Conservation (phyloP, 257 asterid species). For the Jacaranda copaia region DNA sequence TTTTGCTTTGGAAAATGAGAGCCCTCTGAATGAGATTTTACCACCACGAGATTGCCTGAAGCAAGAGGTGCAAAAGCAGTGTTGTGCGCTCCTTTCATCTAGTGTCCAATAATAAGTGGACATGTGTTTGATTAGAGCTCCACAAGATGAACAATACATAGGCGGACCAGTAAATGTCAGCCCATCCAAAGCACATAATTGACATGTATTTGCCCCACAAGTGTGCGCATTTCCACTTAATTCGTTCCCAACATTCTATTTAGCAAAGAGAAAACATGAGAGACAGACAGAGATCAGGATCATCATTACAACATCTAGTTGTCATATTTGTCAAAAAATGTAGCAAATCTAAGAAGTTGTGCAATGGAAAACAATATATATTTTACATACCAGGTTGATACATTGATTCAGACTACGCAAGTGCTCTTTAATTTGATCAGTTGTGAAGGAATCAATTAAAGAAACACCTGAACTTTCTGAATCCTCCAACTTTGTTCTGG, state of each 20-base stretch:
- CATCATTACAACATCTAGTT: constrained; percentile 15
- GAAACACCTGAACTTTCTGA: constrained; percentile 56
- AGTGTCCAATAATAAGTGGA: constrained; percentile 48
- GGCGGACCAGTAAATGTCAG: constrained; percentile 54
- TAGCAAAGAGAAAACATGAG: constrained; percentile 20
- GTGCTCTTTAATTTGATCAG: constrained; percentile 66
- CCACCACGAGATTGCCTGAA: constrained; percentile 52
- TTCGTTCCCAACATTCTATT: constrained; percentile 34
- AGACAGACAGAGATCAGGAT: too few species aligned
- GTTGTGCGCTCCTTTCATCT: constrained; percentile 44
- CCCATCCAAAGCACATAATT: constrained; percentile 51
- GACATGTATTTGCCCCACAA: constrained; percentile 56
- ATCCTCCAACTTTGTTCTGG: constrained; percentile 39
- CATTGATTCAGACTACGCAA: constrained; percentile 54
- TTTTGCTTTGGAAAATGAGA: constrained; percentile 52
- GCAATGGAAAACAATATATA: constrained; percentile 6
- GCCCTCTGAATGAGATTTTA: constrained; percentile 53
- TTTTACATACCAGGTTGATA: constrained; percentile 53
- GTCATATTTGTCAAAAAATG: not conserved
- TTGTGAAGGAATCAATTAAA: constrained; percentile 64
- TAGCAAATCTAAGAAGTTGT: not conserved
- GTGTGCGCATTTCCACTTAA: constrained; percentile 30
- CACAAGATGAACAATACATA: constrained; percentile 59
- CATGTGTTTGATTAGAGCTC: constrained; percentile 50
- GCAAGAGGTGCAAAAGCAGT: constrained; percentile 60